Percentiles rank a stretch among this genome's conserved stretches.
phyloP scores from a whole-genome alignment of 2,329 filamentous ascomycete genomes.

The Penicillium sp. region DNA sequence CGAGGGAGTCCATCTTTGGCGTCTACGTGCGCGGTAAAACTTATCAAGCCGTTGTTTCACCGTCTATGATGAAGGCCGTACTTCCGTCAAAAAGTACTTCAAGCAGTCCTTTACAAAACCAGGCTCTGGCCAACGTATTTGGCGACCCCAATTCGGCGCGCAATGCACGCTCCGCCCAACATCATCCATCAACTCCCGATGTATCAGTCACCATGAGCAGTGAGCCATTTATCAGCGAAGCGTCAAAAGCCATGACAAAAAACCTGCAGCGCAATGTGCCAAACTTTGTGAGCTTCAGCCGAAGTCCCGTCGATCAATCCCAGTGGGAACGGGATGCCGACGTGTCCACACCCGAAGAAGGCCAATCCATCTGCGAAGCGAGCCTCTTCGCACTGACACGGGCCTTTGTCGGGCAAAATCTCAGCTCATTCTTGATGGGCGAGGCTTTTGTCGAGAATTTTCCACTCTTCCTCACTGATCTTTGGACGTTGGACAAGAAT shows the following conservation, averaged over 20 bases:
- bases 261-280: slow-evolving; percentile 44
- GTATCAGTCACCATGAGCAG: slow-evolving; percentile 39
- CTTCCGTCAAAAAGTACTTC: slow-evolving; percentile 29
- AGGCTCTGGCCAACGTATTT: slow-evolving; percentile 39
- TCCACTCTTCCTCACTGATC: slow-evolving; percentile 48
- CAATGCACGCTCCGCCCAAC: slow-evolving; percentile 27
- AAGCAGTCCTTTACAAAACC: slow-evolving; percentile 26
- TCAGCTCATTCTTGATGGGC: slow-evolving; percentile 48
- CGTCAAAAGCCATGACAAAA: slow-evolving; percentile 34
- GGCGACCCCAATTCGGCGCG: slow-evolving; percentile 36
- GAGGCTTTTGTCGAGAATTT: slow-evolving; percentile 47
- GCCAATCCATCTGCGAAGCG: slow-evolving; percentile 45
- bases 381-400: slow-evolving; percentile 49
- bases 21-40: slow-evolving; percentile 46
- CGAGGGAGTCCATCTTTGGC: slow-evolving; percentile 41
- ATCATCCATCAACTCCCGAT: slow-evolving; percentile 37
- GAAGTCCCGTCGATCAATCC: slow-evolving; percentile 56
- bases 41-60: slow-evolving; percentile 47
- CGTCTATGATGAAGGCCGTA: slow-evolving; percentile 41
- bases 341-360: slow-evolving; percentile 39
- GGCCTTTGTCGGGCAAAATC: slow-evolving; percentile 50
- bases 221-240: slow-evolving; percentile 42
- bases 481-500: slow-evolving; percentile 51
- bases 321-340: slow-evolving; percentile 55
- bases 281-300: slow-evolving; percentile 54